Percentiles rank a stretch among this genome's conserved stretches.
Evolutionary conservation across 768 basidiomycete species (phyloP).

Genomic region (Collybiopsis confluens): DNA sequence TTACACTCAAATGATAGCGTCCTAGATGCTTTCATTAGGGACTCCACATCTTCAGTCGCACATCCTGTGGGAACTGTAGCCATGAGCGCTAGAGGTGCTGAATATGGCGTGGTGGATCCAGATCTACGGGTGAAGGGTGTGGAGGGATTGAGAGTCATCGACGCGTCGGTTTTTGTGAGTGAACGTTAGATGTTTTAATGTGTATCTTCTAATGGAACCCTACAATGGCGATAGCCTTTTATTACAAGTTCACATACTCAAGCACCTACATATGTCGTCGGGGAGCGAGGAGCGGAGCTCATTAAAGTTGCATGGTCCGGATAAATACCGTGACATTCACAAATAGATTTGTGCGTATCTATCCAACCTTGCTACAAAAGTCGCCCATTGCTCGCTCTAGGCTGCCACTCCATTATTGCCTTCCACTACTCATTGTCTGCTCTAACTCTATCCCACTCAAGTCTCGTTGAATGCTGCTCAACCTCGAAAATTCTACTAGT

Average conservation of each 20-base stretch:
- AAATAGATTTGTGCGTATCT: no score
- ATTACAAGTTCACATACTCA: constrained; percentile 14
- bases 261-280: constrained; percentile 13
- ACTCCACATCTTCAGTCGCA: constrained; percentile 9
- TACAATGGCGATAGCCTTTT: constrained; percentile 9
- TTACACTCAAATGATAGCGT: neutral
- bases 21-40: constrained; percentile 11
- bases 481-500: no score
- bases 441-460: no score
- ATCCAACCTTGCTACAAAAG: no score
- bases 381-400: no score
- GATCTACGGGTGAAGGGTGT: constrained; percentile 21
- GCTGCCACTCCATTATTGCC: no score
- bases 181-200: no score
- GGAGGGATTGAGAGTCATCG: constrained; percentile 21
- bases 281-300: constrained; percentile 15
- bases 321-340: neutral
- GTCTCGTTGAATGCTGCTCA: no score
- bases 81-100: constrained; percentile 14
- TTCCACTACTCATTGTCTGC: no score
- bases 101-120: constrained; percentile 20
- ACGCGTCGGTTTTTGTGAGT: constrained; percentile 22
- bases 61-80: constrained; percentile 16
- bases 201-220: neutral
- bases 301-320: constrained; percentile 9